Evolutionary conservation across 169 alveolate species (phyloP).

Genomic region (Besnoitia besnoiti): DNA sequence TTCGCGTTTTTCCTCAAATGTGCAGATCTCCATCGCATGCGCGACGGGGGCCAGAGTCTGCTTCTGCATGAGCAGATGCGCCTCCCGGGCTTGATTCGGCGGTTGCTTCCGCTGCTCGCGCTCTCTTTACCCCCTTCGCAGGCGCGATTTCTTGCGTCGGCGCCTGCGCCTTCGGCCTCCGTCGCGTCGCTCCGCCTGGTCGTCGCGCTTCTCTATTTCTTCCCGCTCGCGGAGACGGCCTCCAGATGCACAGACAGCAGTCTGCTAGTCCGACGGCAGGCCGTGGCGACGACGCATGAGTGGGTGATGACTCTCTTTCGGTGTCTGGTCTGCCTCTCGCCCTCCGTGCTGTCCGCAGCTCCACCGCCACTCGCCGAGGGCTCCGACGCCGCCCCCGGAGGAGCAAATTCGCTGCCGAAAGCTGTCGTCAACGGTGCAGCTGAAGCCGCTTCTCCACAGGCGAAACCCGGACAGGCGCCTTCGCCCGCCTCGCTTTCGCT

Average conservation of each 20-base stretch:
- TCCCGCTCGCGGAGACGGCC: not conserved
- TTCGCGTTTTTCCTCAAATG: not conserved
- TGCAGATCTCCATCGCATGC: no score
- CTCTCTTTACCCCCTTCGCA: not conserved
- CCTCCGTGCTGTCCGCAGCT: not conserved
- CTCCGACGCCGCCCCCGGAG: no score
- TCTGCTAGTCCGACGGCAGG: slow-evolving; percentile 48
- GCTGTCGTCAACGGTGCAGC: no score
- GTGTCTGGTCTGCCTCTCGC: not conserved
- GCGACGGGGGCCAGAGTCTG: not conserved
- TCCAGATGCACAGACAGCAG: slow-evolving; percentile 47
- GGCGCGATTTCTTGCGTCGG: not conserved
- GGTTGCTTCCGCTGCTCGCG: no score
- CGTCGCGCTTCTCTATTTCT: not conserved
- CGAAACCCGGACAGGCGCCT: no score
- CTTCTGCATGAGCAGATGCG: no score
- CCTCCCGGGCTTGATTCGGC: no score
- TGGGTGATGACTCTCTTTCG: not conserved
- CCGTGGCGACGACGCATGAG: not conserved
- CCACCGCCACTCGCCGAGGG: no score
- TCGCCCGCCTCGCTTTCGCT: no score
- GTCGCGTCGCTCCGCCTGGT: not conserved
- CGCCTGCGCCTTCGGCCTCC: not conserved
- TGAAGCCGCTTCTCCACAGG: no score
- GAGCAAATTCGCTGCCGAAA: no score